Conservation (phyloP, 116 monocot genomes). For the Dioscorea cayenensis region DNA sequence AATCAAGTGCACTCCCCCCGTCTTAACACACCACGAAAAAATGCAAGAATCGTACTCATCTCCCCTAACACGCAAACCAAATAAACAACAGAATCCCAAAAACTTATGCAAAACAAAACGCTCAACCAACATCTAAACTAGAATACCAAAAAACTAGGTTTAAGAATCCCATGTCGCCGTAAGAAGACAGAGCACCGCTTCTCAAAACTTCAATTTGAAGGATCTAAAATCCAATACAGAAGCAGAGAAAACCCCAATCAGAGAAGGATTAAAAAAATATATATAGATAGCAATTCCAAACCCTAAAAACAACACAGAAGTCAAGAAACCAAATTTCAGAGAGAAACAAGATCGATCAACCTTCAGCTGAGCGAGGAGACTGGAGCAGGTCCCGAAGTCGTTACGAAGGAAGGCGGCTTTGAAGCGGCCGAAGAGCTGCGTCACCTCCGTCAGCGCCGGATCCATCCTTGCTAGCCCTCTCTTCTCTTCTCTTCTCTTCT, state of each 20-base stretch:
- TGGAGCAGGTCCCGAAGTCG: conserved; percentile 59
- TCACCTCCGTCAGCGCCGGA: conserved; percentile 64
- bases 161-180: too few species aligned
- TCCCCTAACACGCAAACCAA: too few species aligned
- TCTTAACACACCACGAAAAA: too few species aligned
- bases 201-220: background rate
- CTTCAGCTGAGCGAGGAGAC: conserved; percentile 84
- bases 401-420: conserved; percentile 68
- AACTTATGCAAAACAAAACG: too few species aligned
- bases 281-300: background rate
- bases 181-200: background rate
- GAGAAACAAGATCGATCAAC: conserved; percentile 12
- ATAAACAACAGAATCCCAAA: too few species aligned
- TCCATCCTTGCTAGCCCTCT: conserved; percentile 38
- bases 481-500: background rate
- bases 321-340: background rate
- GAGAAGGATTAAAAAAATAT: background rate
- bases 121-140: too few species aligned
- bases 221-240: background rate
- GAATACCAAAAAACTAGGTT: too few species aligned
- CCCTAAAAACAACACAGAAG: background rate
- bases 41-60: too few species aligned
- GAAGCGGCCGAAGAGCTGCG: conserved; percentile 70
- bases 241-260: background rate
- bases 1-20: too few species aligned